Percentiles rank a stretch among this genome's conserved stretches.
These are phyloP conservation scores for Halophytophthora polymorphica DNA, from an alignment of 352 stramenopile genomes.

Conservation along the genomic window DNA sequence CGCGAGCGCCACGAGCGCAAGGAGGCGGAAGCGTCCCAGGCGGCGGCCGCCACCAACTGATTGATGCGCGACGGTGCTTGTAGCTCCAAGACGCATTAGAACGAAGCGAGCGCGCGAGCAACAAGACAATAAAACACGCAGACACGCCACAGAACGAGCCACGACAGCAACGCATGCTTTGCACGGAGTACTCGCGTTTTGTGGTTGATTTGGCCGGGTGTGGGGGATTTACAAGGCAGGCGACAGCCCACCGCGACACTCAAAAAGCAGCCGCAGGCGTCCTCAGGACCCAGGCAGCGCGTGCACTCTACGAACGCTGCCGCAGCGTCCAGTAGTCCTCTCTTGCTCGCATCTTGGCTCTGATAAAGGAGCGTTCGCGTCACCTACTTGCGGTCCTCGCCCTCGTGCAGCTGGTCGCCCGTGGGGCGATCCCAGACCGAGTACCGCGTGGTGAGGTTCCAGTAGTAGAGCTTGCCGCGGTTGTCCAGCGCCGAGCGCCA, in stretches of 20 bases:
- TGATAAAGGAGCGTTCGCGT: not conserved
- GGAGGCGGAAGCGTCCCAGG: conserved; percentile 9
- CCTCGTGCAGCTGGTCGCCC: conserved; percentile 53
- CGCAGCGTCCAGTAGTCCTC: too few relatives aligned
- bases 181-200: conserved; percentile 3
- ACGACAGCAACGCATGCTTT: not conserved
- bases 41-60: conserved; percentile 8
- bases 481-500: conserved; percentile 84
- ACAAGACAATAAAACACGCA: not conserved
- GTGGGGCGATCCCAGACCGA: conserved; percentile 77
- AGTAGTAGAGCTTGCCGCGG: conserved; percentile 86
- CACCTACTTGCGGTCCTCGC: conserved; percentile 35
- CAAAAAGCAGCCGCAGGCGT: conserved; percentile 8
- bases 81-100: too few relatives aligned
- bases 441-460: conserved; percentile 82
- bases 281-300: conserved; percentile 1
- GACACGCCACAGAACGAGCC: not conserved
- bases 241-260: not conserved
- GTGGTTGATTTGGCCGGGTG: conserved; percentile 15
- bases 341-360: not conserved
- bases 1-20: conserved; percentile 58
- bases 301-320: too few relatives aligned
- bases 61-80: too few relatives aligned
- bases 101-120: too few relatives aligned
- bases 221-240: conserved; percentile 17